These are phyloP conservation scores for Diaporthe longicolla DNA, from an alignment of 2,329 filamentous ascomycete species.

Conservation along the genomic window DNA sequence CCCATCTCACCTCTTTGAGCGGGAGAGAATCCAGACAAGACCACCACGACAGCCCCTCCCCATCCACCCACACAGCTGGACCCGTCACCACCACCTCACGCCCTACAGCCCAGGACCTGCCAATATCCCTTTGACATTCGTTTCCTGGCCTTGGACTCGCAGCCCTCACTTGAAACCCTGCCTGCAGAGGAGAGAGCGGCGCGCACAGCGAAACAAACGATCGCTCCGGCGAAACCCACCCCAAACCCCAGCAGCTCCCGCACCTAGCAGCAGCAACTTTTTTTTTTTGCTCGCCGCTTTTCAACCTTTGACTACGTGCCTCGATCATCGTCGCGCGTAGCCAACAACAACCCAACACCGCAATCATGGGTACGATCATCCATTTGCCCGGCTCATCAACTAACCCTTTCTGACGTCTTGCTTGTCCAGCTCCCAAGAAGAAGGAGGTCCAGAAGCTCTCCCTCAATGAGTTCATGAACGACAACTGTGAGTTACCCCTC, in stretches of 20 bases:
- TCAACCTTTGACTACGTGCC: constrained; percentile 41
- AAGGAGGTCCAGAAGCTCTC: constrained; percentile 97
- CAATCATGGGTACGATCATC: constrained; percentile 70
- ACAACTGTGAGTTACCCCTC: constrained; percentile 80
- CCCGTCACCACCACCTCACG: constrained; percentile 30
- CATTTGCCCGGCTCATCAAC: constrained; percentile 37
- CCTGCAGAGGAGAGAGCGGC: constrained; percentile 13
- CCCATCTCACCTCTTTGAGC: constrained; percentile 13
- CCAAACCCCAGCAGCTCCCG: constrained; percentile 39
- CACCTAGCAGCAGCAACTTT: constrained; percentile 34
- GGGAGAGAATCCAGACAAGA: constrained; percentile 12
- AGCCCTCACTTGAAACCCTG: constrained; percentile 17
- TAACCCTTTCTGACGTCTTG: constrained; percentile 59
- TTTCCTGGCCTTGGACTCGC: constrained; percentile 24
- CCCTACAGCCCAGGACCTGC: constrained; percentile 28
- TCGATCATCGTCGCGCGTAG: constrained; percentile 60
- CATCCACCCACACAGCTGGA: constrained; percentile 21
- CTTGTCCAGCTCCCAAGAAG: constrained; percentile 84
- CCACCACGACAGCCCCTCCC: constrained; percentile 23
- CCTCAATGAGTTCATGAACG: constrained; percentile 94
- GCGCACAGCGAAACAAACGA: constrained; percentile 28
- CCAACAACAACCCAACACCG: constrained; percentile 57
- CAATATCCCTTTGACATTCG: constrained; percentile 1
- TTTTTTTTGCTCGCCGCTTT: constrained; percentile 39
- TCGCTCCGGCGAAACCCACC: constrained; percentile 37